phyloP scores from a whole-genome alignment of 306 rosid genomes.

The Vigna reflexopilosa region DNA sequence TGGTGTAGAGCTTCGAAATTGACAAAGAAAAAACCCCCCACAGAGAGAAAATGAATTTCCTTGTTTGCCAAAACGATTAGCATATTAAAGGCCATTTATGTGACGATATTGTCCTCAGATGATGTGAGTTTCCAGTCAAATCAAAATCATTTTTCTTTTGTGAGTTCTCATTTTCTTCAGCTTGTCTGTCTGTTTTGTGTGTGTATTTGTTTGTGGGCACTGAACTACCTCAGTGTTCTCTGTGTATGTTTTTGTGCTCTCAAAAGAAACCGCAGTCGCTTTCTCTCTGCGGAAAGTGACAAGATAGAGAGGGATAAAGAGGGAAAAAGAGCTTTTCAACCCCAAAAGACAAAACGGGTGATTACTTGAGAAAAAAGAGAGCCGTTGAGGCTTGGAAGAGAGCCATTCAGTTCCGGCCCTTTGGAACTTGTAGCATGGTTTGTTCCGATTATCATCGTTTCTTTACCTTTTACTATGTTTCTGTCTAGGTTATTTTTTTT shows the following conservation, averaged over 20 bases:
- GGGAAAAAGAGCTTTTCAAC: neutral
- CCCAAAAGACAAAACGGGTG: constrained; percentile 46
- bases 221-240: constrained; percentile 23
- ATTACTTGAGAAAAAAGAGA: constrained; percentile 50
- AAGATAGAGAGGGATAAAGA: neutral
- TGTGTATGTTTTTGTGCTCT: constrained; percentile 24
- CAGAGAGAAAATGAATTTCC: neutral
- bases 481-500: neutral
- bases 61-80: neutral
- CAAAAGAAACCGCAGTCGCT: neutral
- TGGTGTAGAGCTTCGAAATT: neutral
- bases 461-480: constrained; percentile 3
- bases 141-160: constrained; percentile 23
- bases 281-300: neutral
- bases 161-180: constrained; percentile 24
- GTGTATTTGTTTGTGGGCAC: neutral
- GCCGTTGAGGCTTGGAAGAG: constrained; percentile 53
- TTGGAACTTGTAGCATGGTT: constrained; percentile 52
- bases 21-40: neutral
- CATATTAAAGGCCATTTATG: neutral
- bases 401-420: constrained; percentile 37
- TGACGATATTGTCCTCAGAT: constrained; percentile 30
- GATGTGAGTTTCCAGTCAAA: constrained; percentile 39
- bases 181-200: neutral
- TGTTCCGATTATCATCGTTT: constrained; percentile 12